Conservation (phyloP, 1,284 basidiomycete species). For the Apiotrichum akiyoshidainum region DNA sequence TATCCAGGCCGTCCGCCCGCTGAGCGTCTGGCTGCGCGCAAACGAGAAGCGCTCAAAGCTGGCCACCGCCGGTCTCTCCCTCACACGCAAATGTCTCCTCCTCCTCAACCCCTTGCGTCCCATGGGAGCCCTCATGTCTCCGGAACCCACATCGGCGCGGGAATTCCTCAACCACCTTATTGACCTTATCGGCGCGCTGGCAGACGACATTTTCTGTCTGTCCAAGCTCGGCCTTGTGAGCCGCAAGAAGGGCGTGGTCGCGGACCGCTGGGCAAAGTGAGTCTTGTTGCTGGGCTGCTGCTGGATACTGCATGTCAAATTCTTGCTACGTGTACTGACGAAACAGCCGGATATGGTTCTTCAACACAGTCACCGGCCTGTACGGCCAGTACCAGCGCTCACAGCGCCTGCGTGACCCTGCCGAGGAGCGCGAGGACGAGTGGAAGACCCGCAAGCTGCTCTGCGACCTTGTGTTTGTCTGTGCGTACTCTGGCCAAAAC, state of each 20-base stretch:
- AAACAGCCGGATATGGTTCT: conserved; percentile 43
- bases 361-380: conserved; percentile 39
- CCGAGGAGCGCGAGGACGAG: conserved; percentile 25
- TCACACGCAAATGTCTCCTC: conserved; percentile 47
- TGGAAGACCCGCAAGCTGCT: conserved; percentile 41
- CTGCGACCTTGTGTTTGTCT: conserved; percentile 44
- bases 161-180: conserved; percentile 38
- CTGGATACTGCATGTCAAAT: neutral
- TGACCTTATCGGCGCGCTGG: conserved; percentile 37
- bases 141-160: conserved; percentile 40
- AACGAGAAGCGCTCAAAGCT: conserved; percentile 36
- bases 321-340: conserved; percentile 3
- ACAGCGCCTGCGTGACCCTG: conserved; percentile 5
- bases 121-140: conserved; percentile 38
- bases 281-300: conserved; percentile 7
- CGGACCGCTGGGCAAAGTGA: conserved; percentile 43
- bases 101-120: conserved; percentile 46
- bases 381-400: conserved; percentile 34
- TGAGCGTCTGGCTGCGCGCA: conserved; percentile 35
- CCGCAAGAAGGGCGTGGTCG: conserved; percentile 25
- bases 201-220: conserved; percentile 44
- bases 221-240: conserved; percentile 37
- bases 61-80: conserved; percentile 34
- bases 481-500: conserved; percentile 26
- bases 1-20: conserved; percentile 34